Base-by-base conservation (phyloP, 2,329 filamentous ascomycete species). In the Rhinocladiella similis region DNA sequence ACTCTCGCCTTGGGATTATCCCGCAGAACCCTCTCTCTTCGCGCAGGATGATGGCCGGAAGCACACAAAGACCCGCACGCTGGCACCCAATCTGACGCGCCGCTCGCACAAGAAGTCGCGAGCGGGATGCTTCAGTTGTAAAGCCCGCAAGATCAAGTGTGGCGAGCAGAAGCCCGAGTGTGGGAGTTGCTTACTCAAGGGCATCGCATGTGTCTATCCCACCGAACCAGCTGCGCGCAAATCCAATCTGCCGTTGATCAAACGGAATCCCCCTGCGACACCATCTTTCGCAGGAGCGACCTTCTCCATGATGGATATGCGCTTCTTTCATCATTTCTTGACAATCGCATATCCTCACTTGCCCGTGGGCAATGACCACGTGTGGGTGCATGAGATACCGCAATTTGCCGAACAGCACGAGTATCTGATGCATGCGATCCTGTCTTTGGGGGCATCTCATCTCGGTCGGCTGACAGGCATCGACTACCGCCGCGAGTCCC, bases 371-470 rank as follows among this genome's bases (percentile, higher is more conserved):
- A 84, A 85, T 59, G 84, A 89, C 61, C 75, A 79, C 6, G 76
- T 87, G 13, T 90, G 87, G 87, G 82, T 82, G 5, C 83, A 85
- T 22, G 80, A 86, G 55, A 80, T 90, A 9, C 85, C 86, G 0
- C 83, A 83, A 60, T 80, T 89, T 55, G 86, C 86, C 1, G 83
- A 89, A 61, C 83, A 85, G 80, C 80, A 87, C 62, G 83, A 86
- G 54, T 87, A 84, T 57, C 76, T 88, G 9, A 88, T 90, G 81
- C 86, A 90, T 67, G 84, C 86, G 3, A 85, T 90, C 49, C 78
- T 88, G 0, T 85, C 85, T 12, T 79, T 88, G 57, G 79, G 86
- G 1, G 87, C 87, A 29, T 88, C 86, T 0, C 83, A 89, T 61
- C 77, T 68, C 18, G 60, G 63, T 25, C 57, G 68, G 16, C 55